Evolutionary conservation across 2,329 filamentous ascomycete species (phyloP).

Genomic region (Neopestalotiopsis clavispora): DNA sequence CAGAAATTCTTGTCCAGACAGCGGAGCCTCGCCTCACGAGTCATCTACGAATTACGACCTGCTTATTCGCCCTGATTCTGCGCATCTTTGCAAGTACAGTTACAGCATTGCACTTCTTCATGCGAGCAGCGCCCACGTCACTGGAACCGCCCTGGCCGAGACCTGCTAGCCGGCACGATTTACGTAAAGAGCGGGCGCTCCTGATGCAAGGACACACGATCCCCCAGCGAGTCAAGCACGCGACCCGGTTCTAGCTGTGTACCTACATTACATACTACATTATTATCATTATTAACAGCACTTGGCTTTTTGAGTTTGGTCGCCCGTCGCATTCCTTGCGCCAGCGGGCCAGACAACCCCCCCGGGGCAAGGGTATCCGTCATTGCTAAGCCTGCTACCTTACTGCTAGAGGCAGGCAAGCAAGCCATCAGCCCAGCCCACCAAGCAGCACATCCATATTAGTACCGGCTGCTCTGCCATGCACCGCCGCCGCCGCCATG

Average conservation of each 20-base stretch:
- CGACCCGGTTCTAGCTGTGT: conserved; percentile 1
- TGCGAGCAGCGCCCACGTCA: conserved; percentile 9
- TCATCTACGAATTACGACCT: conserved; percentile 12
- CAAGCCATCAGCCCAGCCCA: background rate
- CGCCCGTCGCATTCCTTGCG: background rate
- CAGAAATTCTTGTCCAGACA: background rate
- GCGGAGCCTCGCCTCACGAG: background rate
- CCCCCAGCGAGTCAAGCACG: conserved; percentile 12
- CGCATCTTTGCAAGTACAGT: conserved; percentile 1
- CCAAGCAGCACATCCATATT: background rate
- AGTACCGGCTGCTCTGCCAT: conserved; percentile 7
- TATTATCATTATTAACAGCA: background rate
- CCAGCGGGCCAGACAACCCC: conserved; percentile 2
- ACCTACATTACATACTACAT: conserved; percentile 2
- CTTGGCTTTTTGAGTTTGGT: conserved; percentile 8
- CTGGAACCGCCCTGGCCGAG: conserved; percentile 15
- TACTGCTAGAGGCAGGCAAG: no score
- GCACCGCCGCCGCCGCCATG: conserved; percentile 11
- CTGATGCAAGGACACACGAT: conserved; percentile 16
- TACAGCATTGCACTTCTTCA: background rate
- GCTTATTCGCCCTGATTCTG: conserved; percentile 8
- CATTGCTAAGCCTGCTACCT: background rate
- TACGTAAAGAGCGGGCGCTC: conserved; percentile 15
- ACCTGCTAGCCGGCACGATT: conserved; percentile 9
- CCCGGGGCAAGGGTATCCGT: background rate